phyloP scores from a whole-genome alignment of 306 rosid genomes.

The Gastrolobium bilobum region DNA sequence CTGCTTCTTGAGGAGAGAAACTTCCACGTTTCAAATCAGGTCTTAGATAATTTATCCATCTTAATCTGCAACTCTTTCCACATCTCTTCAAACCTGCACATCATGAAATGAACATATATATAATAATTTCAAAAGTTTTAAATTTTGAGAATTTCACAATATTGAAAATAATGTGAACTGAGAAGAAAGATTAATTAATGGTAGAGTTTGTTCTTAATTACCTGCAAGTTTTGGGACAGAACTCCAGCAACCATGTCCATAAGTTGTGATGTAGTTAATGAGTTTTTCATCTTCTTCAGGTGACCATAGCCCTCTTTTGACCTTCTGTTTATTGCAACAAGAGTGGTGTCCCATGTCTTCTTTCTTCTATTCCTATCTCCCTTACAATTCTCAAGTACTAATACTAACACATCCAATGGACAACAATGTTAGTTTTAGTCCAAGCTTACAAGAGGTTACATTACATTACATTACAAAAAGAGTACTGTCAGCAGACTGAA shows the following conservation, averaged over 20 bases:
- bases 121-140: no score
- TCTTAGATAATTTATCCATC: conserved; percentile 97
- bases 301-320: conserved; percentile 98
- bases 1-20: conserved; percentile 92
- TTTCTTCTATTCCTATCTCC: background rate
- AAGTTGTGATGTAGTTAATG: conserved; percentile 79
- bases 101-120: background rate
- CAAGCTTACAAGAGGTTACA: conserved; percentile 33
- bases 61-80: conserved; percentile 94
- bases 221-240: conserved; percentile 98
- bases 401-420: conserved; percentile 35
- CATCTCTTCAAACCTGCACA: conserved; percentile 82
- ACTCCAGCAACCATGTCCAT: conserved; percentile 99
- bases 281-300: conserved; percentile 99
- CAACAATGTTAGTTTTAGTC: conserved; percentile 31
- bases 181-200: background rate
- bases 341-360: conserved; percentile 85
- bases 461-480: conserved; percentile 43
- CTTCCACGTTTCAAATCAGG: conserved; percentile 98
- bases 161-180: background rate
- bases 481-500: conserved; percentile 33
- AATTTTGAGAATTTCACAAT: background rate
- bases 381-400: background rate
- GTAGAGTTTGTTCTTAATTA: background rate
- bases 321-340: conserved; percentile 96